Conservation (phyloP, 805 yeast species). For the Saturnispora silvae region DNA sequence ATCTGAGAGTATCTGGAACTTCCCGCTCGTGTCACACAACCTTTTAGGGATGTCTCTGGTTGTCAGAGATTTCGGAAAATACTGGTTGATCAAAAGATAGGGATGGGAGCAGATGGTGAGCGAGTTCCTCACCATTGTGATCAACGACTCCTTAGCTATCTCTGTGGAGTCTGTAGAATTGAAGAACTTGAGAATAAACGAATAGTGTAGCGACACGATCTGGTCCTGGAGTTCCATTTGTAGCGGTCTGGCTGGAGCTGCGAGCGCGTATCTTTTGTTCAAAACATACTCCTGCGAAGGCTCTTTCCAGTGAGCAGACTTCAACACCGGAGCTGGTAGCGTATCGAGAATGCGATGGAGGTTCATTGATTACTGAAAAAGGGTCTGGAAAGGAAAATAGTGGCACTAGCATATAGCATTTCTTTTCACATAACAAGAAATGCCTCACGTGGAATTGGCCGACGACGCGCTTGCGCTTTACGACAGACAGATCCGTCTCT, state of each 20-base stretch:
- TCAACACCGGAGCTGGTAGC: slow-evolving; percentile 57
- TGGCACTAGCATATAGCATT: background rate
- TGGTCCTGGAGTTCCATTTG: slow-evolving; percentile 87
- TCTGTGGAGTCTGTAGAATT: slow-evolving; percentile 21
- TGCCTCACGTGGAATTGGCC: slow-evolving; percentile 4
- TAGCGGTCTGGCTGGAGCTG: slow-evolving; percentile 42
- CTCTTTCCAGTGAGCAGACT: slow-evolving; percentile 5
- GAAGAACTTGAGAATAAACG: slow-evolving; percentile 80
- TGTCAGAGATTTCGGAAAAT: slow-evolving; percentile 69
- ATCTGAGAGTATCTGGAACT: slow-evolving; percentile 61
- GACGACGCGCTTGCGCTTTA: slow-evolving; percentile 80
- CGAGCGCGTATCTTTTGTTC: slow-evolving; percentile 40
- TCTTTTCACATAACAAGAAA: background rate
- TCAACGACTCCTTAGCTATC: slow-evolving; percentile 63
- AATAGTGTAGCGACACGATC: slow-evolving; percentile 81
- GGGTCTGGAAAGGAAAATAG: background rate
- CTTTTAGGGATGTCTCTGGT: slow-evolving; percentile 63
- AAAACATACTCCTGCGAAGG: background rate
- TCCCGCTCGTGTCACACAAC: slow-evolving; percentile 72
- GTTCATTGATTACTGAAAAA: slow-evolving; percentile 40
- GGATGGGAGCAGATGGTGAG: slow-evolving; percentile 85
- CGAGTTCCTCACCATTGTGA: slow-evolving; percentile 64
- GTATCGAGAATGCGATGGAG: slow-evolving; percentile 66
- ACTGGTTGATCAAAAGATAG: slow-evolving; percentile 70
- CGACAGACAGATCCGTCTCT: slow-evolving; percentile 87